Percentiles rank a stretch among this genome's conserved stretches.
Evolutionary conservation across 495 filamentous ascomycete genomes (phyloP).

Genomic region (Xylaria scruposa): DNA sequence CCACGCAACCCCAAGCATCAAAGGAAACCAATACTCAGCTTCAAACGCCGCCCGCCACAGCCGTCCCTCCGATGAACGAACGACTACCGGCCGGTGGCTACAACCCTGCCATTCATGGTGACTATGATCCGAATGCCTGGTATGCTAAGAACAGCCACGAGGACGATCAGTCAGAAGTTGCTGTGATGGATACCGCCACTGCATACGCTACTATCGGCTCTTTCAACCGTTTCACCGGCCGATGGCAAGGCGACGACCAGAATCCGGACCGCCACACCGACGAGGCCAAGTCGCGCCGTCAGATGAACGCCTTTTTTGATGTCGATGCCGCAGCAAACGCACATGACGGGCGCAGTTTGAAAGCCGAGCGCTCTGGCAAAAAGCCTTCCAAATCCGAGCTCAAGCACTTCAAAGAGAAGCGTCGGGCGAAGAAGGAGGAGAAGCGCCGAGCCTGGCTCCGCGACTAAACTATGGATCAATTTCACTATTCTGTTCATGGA

Average conservation of each 20-base stretch:
- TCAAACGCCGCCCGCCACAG: slow-evolving; percentile 34
- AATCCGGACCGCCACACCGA: slow-evolving; percentile 70
- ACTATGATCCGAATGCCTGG: slow-evolving; percentile 91
- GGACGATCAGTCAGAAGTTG: slow-evolving; percentile 32
- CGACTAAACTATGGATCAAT: slow-evolving; percentile 60
- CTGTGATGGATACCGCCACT: slow-evolving; percentile 40
- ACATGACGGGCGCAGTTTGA: slow-evolving; percentile 89
- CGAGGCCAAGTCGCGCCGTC: slow-evolving; percentile 83
- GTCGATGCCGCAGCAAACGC: slow-evolving; percentile 96
- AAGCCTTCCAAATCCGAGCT: slow-evolving; percentile 86
- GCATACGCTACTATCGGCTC: slow-evolving; percentile 70
- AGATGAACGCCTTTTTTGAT: slow-evolving; percentile 96
- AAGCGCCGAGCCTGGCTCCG: slow-evolving; percentile 90
- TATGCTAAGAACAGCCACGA: slow-evolving; percentile 70
- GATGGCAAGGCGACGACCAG: slow-evolving; percentile 77
- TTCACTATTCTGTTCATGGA: slow-evolving; percentile 19
- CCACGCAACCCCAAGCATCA: slow-evolving; percentile 14
- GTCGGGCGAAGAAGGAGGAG: slow-evolving; percentile 84
- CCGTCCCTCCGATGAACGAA: slow-evolving; percentile 43
- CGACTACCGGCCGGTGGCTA: slow-evolving; percentile 68
- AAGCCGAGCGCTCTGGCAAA: slow-evolving; percentile 87
- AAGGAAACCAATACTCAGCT: slow-evolving; percentile 27
- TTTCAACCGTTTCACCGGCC: slow-evolving; percentile 94
- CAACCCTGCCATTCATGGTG: slow-evolving; percentile 93
- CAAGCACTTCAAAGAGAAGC: slow-evolving; percentile 74